Evolutionary conservation across 257 asterid genomes (phyloP).

Genomic region (Hygrophila difformis): DNA sequence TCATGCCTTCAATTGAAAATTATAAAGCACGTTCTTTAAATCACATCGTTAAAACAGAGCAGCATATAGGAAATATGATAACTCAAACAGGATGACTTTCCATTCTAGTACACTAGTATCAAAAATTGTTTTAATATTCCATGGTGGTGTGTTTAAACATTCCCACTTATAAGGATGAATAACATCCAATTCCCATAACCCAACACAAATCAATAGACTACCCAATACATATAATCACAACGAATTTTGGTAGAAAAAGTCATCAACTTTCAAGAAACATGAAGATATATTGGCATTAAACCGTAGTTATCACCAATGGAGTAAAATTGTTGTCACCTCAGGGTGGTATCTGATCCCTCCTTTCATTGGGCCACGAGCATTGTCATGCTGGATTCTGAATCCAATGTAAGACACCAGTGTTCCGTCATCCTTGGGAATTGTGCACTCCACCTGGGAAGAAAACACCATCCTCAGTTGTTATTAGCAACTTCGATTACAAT

Average conservation of each 20-base stretch:
- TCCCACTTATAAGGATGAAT: not conserved
- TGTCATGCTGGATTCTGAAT: slow-evolving; percentile 90
- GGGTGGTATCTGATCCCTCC: slow-evolving; percentile 99
- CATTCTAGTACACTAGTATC: no score
- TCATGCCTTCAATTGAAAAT: no score
- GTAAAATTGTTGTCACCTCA: slow-evolving; percentile 37
- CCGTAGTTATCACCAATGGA: not conserved
- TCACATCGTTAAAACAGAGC: no score
- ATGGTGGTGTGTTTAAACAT: no score
- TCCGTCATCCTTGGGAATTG: slow-evolving; percentile 91
- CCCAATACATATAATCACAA: no score
- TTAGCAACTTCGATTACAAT: no score
- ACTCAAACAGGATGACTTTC: no score
- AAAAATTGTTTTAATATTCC: no score
- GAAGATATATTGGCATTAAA: not conserved
- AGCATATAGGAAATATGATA: no score
- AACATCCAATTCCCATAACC: not conserved
- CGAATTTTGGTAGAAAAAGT: no score
- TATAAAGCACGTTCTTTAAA: no score
- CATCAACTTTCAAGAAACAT: no score
- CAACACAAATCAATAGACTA: slow-evolving; percentile 3
- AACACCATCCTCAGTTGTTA: slow-evolving; percentile 16
- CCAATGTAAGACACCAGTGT: slow-evolving; percentile 78
- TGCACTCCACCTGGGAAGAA: slow-evolving; percentile 74
- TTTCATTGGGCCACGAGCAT: slow-evolving; percentile 96